These are phyloP conservation scores for Capsaspora owczarzaki DNA, from an alignment of 78 protist species.

Conservation along the genomic window DNA sequence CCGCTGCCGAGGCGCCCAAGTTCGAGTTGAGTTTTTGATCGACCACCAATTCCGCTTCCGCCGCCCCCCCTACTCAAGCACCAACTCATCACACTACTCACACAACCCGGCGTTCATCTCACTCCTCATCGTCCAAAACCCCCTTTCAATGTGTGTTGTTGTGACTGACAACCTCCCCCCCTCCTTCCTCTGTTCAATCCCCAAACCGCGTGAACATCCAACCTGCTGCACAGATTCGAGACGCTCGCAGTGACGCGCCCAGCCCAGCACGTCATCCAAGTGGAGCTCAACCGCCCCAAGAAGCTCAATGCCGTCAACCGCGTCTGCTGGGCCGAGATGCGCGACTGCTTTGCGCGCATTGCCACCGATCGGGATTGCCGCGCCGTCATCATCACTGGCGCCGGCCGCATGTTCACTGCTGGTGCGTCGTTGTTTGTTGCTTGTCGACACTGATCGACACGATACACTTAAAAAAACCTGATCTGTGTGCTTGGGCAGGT, in stretches of 20 bases:
- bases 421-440: no score
- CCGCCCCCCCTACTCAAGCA: not conserved
- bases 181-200: not conserved
- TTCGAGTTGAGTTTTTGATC: not conserved
- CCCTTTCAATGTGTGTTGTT: not conserved
- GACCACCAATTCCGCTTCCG: not conserved
- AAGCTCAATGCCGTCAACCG: constrained; percentile 1
- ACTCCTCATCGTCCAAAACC: not conserved
- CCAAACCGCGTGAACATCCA: no score
- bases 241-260: not conserved
- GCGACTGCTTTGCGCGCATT: not conserved
- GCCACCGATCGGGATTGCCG: not conserved
- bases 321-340: constrained; percentile 2
- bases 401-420: not conserved
- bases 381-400: constrained; percentile 2
- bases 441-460: not conserved
- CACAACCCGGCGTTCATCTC: not conserved
- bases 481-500: not conserved
- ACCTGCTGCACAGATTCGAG: no score
- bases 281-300: constrained; percentile 10
- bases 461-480: not conserved
- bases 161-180: not conserved
- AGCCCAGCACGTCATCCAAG: not conserved
- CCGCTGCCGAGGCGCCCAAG: not conserved
- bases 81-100: not conserved